A percentile compares a stretch with the other conserved stretches of the same genome.
Conservation (phyloP, 2,329 filamentous ascomycete genomes). For the Chrysoporthe austroafricana region DNA sequence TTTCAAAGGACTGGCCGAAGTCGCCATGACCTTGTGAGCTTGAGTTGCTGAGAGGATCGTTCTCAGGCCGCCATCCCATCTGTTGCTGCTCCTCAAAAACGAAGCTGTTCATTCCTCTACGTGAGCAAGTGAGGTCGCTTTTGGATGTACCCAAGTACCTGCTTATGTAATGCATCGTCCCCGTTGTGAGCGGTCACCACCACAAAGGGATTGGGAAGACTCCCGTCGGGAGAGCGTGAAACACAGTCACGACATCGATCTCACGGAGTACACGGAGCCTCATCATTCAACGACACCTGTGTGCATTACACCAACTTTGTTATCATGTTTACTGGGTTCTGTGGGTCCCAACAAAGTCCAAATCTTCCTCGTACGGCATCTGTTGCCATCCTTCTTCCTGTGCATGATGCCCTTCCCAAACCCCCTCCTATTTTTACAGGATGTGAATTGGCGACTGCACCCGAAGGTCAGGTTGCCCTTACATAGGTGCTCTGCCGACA, state of each 20-base stretch:
- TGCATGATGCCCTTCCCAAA: background rate
- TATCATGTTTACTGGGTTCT: conserved; percentile 1
- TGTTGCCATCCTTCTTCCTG: background rate
- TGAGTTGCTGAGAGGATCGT: background rate
- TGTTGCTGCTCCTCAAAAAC: background rate
- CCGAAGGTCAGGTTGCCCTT: conserved; percentile 2
- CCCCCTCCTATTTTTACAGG: background rate
- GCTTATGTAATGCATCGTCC: conserved; percentile 7
- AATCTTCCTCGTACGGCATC: background rate
- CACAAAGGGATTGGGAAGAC: background rate
- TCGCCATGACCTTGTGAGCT: conserved; percentile 11
- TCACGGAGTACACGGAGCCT: background rate
- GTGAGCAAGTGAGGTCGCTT: background rate
- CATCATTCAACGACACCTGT: background rate
- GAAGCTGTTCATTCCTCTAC: background rate
- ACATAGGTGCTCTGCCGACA: background rate
- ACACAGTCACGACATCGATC: no score
- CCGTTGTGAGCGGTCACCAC: background rate
- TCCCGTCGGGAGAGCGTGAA: no score
- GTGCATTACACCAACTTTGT: background rate
- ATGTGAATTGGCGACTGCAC: background rate
- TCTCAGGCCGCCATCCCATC: background rate
- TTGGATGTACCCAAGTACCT: background rate
- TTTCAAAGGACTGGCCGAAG: conserved; percentile 29
- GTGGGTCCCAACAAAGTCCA: background rate